Evolutionary conservation across 495 filamentous ascomycete genomes (phyloP), one percentile per base, ranked within the genome.

Genomic region (Talaromyces borbonicus): DNA sequence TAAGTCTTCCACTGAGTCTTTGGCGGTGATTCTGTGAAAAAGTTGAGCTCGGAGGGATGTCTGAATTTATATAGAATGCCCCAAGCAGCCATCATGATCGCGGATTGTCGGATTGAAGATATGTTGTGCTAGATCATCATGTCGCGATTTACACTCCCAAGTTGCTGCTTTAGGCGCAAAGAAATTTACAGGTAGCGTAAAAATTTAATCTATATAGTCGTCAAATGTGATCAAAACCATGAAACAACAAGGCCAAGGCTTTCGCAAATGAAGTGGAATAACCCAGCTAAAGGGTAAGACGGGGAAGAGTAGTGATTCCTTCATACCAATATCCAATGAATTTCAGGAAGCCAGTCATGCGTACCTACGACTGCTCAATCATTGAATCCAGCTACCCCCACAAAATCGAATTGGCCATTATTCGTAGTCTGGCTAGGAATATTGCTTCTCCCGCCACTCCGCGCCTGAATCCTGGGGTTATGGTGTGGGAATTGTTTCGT

Each of bases 21-120:
- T 41, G 14, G 23, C 14, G 38, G 26, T 41, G 22, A 26, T 26
- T 41, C 12, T 23, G n/a, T n/a, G n/a, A n/a, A n/a, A 25, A 41
- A n/a, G 15, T n/a, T 41, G 9, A 11, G 26, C 16, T 22, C 7
- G 9, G 12, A 38, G 38, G 2, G 37, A 23, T 5, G 9, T 24
- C 12, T 23, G n/a, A 26, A 3, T 23, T 20, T 18, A 41, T 25
- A 25, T 41, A 41, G 8, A 41, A 15, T 24, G 9, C 12, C 24
- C 38, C 35, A 20, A 20, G 18, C 16, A 41, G 38, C 38, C 14
- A 41, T 22, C 11, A 26, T 41, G 5, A 24, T 41, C 38, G 38
- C 38, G 38, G 38, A 41, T 41, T 41, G 19, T 41, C 38, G 38
- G 38, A 18, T 5, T n/a, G 20, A n/a, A 11, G 16, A 41, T 20